Evolutionary conservation across 75 land plant species (phyloP).

Genomic region (Selaginella moellendorffii): DNA sequence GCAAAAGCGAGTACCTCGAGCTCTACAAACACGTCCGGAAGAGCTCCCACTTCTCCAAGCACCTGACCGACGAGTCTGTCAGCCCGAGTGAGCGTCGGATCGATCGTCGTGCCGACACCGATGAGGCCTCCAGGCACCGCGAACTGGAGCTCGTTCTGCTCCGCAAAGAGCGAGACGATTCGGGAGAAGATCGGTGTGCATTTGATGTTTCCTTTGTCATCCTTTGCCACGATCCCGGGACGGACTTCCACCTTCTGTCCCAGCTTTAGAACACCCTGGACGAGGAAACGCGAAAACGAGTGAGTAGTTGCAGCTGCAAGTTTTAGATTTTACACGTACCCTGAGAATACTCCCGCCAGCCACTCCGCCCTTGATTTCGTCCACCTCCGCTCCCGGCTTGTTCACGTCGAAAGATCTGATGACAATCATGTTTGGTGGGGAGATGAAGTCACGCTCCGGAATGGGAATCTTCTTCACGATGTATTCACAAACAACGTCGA

Average conservation of each 20-base stretch:
- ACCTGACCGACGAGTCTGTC: constrained; percentile 95
- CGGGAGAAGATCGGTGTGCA: constrained; percentile 94
- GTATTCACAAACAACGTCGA: constrained; percentile 93
- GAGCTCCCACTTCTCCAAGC: constrained; percentile 82
- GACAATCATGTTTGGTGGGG: constrained; percentile 90
- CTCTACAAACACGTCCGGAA: constrained; percentile 88
- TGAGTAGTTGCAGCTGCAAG: too few relatives aligned
- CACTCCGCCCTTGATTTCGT: constrained; percentile 95
- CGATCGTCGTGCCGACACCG: constrained; percentile 97
- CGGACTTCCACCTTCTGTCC: constrained; percentile 91
- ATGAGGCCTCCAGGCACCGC: constrained; percentile 98
- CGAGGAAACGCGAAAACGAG: background rate
- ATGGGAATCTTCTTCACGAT: constrained; percentile 84
- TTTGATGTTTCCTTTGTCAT: constrained; percentile 73
- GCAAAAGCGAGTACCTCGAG: constrained; percentile 48
- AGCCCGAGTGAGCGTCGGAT: constrained; percentile 93
- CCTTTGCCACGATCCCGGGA: constrained; percentile 84
- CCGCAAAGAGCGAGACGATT: constrained; percentile 84
- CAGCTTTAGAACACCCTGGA: constrained; percentile 83
- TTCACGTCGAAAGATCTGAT: constrained; percentile 97
- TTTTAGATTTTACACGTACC: constrained; percentile 34
- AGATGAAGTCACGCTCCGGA: constrained; percentile 66
- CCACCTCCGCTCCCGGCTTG: constrained; percentile 93
- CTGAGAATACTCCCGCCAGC: constrained; percentile 96
- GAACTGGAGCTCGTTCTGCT: constrained; percentile 92